Evolutionary conservation across 2,329 filamentous ascomycete genomes (phyloP), one percentile per base, ranked within the genome.

Genomic region (Ascochyta fabae): DNA sequence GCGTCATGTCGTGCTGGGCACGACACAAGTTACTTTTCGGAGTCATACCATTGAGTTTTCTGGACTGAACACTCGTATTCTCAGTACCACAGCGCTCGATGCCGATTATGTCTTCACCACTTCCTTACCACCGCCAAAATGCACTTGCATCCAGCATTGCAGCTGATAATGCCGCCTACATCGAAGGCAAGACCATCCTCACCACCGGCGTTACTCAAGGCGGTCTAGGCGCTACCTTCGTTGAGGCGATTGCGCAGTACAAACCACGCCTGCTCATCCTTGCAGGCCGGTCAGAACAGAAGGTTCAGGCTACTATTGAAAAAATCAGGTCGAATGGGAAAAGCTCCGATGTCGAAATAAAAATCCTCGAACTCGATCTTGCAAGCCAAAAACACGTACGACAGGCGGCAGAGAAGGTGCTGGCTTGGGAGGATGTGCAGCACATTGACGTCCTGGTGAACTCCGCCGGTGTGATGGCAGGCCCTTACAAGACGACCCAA

Each of bases 171-270:
- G 79, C 81, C 0, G 58, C 66, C 2, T 65, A 77, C 24, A 77
- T 84, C 50, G 79, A 81, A 46, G 76, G 83, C 24, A 79, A 71
- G 53, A 60, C 63, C 13, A 45, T 82, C 43, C 67, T 81, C 4
- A 76, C 77, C 24, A 73, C 71, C 1, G 69, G 69, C 26, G 65
- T 72, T 15, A 64, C 60, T 43, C 66, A 65, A 36, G 59, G 58
- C 75, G 66, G 67, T 8, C 53, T 69, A 3, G 71, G 71, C 9
- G 66, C 70, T 3, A 52, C 50, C 10, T 70, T 73, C 24, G 64
- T 71, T 23, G 48, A 68, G 36, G 56, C 61, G 46, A 62, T 74
- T 16, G 68, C 71, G 35, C 63, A 67, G 24, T 58, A 72, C 38
- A 59, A 65, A 12, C 72, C 71, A 4, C 44, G 49, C 0, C 61